Evolutionary conservation across 441 rosid species (phyloP), one percentile per base, ranked within the genome.

Genomic region (Aleurites moluccanus): DNA sequence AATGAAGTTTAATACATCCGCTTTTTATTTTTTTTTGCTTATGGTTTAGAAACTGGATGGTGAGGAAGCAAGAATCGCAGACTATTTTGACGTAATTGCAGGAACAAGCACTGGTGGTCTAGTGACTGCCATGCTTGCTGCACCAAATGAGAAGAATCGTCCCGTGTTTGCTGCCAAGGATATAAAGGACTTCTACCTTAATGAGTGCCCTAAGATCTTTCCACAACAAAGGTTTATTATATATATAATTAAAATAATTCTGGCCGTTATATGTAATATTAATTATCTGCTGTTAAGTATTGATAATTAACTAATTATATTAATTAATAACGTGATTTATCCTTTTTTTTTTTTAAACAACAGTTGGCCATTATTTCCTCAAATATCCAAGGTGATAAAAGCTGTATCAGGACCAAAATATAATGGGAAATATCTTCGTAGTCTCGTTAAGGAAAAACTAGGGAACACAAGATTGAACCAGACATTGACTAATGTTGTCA

Each of bases 61-160:
- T 10, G 75, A 77, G 65, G 72, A 77, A 53, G 75, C 80, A 71
- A 69, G 79, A 55, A 23, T 63, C 11, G 88, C 89, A 14, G 90
- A 90, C 72, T 90, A 88, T 72, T 90, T 91, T 25, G 96, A 91
- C 79, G 88, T 89, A 70, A 79, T 91, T 6, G 78, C 88, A 0
- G 95, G 95, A 44, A 90, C 95, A 1, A 89, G 93, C 80, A 90
- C 91, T 0, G 92, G 93, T 7, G 96, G 92, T 27, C 82, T 91
- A 1, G 86, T 90, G 72, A 83, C 77, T 0, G 86, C 92, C 64
- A 89, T 90, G 92, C 83, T 90, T 20, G 75, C 92, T 0, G 63
- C 82, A 61, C 87, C 87, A 28, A 71, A 69, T 25, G 80, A 83
- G 16, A 49, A 70, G 14, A 78, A 73, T 20, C 89, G 87, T 27